A percentile compares a stretch with the other conserved stretches of the same genome.
Conservation (phyloP, 345 rosid genomes). For the Heritiera fomes region DNA sequence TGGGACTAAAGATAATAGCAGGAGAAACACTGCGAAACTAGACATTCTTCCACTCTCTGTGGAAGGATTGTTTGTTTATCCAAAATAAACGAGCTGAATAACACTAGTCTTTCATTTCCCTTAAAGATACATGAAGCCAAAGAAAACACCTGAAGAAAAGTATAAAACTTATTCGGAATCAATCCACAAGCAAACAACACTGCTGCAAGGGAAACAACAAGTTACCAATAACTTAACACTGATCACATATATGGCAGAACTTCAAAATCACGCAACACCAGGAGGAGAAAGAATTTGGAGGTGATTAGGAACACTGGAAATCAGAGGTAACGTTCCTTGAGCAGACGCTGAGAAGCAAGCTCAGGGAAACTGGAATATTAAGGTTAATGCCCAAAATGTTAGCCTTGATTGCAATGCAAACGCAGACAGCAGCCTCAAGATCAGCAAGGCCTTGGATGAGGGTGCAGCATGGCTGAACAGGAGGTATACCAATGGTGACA, state of each 20-base stretch:
- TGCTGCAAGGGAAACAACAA: neutral
- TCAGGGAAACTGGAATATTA: constrained; percentile 52
- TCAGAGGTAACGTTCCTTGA: constrained; percentile 48
- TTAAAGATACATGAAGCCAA: neutral
- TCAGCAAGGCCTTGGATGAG: constrained; percentile 52
- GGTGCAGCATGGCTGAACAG: constrained; percentile 50
- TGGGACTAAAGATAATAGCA: neutral
- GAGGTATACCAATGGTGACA: constrained; percentile 37
- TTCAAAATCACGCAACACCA: neutral
- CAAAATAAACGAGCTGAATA: neutral
- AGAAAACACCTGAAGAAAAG: neutral
- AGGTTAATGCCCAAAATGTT: constrained; percentile 51
- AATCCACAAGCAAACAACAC: constrained; percentile 3
- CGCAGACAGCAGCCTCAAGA: constrained; percentile 64
- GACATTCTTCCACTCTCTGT: neutral
- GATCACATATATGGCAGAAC: neutral
- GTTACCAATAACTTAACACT: neutral
- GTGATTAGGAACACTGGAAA: constrained; percentile 43
- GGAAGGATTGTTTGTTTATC: neutral
- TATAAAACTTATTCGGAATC: constrained; percentile 1
- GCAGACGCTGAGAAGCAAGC: constrained; percentile 56
- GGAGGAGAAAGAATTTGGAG: neutral
- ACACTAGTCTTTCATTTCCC: neutral
- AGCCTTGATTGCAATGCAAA: constrained; percentile 65
- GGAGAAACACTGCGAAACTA: neutral